Base-by-base conservation (phyloP, 192 early-diverging fungal genomes). In the Linnemannia schmuckeri region DNA sequence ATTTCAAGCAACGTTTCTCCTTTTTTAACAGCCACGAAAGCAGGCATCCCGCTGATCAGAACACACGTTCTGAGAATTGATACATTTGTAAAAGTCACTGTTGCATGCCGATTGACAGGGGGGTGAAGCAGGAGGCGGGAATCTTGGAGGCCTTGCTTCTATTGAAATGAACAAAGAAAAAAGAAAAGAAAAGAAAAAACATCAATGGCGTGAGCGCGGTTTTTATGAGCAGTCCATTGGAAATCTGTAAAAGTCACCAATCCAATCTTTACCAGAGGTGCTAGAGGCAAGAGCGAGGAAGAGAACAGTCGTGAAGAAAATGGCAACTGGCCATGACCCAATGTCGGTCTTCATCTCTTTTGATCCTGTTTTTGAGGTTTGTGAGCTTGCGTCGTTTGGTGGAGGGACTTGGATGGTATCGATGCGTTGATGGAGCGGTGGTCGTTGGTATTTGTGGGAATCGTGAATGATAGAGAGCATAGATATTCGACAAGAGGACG, bases 21-120 rank as follows among this genome's bases (percentile, higher is more conserved):
- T 1, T 3, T 76, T 18, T 54, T 17, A 24, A 27, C 82, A 84
- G 20, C 27, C 42, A 6, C 3, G 30, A 66, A 72, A 17, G 30
- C 82, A 84, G 12, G 8, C 15, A 22, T 79, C 57, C 24, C 38
- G n/a, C 18, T 84, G 54, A 8, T 54, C 54, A 9, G 8, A 1
- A 54, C 82, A 84, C 0, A 17, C 38, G 3, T 57, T 41, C 0
- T 61, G 76, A 0, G 63, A 33, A 38, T 57, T 79, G 47, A 85
- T 75, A 52, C 83, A 85, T 76, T 85, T 85, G 74, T 85, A 72
- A 72, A 27, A 85, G 27, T 85, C 83, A 9, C 55, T 55, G 15
- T 75, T 63, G 77, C 83, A 85, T 1, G 83, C 72, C 4, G 83
- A 85, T 20, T 69, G 83, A 44, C 77, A 85, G 6, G 78, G 47